Conservation (phyloP, 2,329 filamentous ascomycete genomes). For the Colletotrichum horii region DNA sequence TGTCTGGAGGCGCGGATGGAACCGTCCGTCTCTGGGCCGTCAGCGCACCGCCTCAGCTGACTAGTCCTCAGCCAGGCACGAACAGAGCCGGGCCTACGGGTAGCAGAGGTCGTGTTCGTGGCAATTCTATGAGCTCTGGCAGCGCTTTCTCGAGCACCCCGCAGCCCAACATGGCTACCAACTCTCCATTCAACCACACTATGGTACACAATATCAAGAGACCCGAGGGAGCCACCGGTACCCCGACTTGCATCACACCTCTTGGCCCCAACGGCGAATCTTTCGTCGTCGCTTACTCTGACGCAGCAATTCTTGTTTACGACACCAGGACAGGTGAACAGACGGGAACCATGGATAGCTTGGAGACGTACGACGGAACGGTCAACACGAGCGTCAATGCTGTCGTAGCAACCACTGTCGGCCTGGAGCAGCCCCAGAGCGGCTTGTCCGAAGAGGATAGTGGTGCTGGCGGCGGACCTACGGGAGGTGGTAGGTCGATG, state of each 20-base stretch:
- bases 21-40: slow-evolving; percentile 94
- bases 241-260: slow-evolving; percentile 91
- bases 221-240: slow-evolving; percentile 67
- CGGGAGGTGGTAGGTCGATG: slow-evolving; percentile 67
- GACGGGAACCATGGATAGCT: slow-evolving; percentile 88
- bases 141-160: slow-evolving; percentile 90
- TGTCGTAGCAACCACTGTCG: slow-evolving; percentile 84
- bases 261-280: slow-evolving; percentile 82
- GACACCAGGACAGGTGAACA: slow-evolving; percentile 93
- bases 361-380: slow-evolving; percentile 92
- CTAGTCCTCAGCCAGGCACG: slow-evolving; percentile 76
- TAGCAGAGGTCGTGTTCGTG: slow-evolving; percentile 76
- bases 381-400: slow-evolving; percentile 82
- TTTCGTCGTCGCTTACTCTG: slow-evolving; percentile 92
- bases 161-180: slow-evolving; percentile 85
- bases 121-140: slow-evolving; percentile 92
- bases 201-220: slow-evolving; percentile 86
- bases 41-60: slow-evolving; percentile 84
- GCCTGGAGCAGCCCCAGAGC: slow-evolving; percentile 74
- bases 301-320: slow-evolving; percentile 89
- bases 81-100: slow-evolving; percentile 60
- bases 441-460: slow-evolving; percentile 75
- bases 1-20: slow-evolving; percentile 89
- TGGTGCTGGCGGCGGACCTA: slow-evolving; percentile 76
- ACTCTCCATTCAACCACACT: slow-evolving; percentile 85